Conservation (phyloP, 345 rosid species). For the Hibiscus syriacus region DNA sequence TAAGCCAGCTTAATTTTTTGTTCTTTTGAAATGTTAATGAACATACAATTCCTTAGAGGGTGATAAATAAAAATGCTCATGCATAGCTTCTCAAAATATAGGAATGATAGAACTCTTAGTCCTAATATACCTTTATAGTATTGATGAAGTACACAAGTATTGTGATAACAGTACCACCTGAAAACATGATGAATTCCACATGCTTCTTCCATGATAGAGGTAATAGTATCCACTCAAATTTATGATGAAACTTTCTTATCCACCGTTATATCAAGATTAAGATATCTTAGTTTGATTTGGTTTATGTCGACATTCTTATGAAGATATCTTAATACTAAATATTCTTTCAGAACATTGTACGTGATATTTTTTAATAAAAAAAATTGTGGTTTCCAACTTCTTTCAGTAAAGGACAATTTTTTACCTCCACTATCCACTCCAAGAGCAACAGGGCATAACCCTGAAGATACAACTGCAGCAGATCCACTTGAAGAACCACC, state of each 20-base stretch:
- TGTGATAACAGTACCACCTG: neutral
- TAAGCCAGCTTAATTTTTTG: too few species aligned
- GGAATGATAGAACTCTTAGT: too few species aligned
- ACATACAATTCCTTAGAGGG: neutral
- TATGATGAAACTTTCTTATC: neutral
- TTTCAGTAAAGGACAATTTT: neutral
- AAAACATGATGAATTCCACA: too few species aligned
- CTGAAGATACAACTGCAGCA: constrained; percentile 70
- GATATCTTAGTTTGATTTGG: neutral
- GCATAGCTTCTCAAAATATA: too few species aligned
- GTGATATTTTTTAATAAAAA: too few species aligned
- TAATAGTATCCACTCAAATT: neutral
- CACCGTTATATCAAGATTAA: neutral
- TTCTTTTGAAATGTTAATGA: neutral
- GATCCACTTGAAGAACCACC: constrained; percentile 84
- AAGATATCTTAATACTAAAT: neutral
- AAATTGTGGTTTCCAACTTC: too few species aligned
- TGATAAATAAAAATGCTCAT: neutral
- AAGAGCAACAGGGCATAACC: constrained; percentile 67
- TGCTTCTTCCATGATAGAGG: neutral
- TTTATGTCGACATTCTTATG: neutral
- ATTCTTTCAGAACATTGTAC: neutral
- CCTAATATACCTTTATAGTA: too few species aligned
- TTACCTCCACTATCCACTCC: constrained; percentile 87
- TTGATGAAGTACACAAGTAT: neutral